Evolutionary conservation across 1,284 basidiomycete species (phyloP).

Genomic region (Thecaphora thlaspeos): DNA sequence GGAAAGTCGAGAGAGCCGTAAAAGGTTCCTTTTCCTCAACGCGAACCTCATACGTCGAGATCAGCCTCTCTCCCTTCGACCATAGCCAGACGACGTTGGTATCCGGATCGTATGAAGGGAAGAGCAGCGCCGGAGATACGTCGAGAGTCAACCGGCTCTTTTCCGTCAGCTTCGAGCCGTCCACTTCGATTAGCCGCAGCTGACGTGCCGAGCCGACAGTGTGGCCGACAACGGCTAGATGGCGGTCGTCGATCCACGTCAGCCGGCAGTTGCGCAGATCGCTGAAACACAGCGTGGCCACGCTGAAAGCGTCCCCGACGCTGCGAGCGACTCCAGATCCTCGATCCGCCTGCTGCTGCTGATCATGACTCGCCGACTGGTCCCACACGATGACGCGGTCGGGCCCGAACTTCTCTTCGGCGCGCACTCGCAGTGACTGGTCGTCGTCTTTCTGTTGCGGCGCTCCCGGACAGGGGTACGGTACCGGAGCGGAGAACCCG

Average conservation of each 20-base stretch:
- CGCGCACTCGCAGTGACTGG: not conserved
- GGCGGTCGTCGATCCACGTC: not conserved
- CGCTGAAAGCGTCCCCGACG: too few relatives aligned
- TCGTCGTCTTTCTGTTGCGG: not conserved
- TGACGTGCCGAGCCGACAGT: not conserved
- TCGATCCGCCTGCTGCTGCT: too few relatives aligned
- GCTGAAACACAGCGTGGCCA: not conserved
- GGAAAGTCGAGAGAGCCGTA: not conserved
- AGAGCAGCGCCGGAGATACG: not conserved
- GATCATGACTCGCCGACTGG: not conserved
- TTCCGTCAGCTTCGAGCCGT: not conserved
- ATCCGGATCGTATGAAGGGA: not conserved
- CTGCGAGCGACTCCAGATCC: too few relatives aligned
- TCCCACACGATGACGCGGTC: conserved; percentile 26
- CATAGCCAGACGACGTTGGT: not conserved
- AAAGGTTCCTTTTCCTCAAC: not conserved
- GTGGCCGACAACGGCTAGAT: not conserved
- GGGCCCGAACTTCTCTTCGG: conserved; percentile 12
- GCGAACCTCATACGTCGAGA: not conserved
- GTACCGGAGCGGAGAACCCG: conserved; percentile 13
- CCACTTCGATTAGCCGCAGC: not conserved
- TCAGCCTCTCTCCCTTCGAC: not conserved
- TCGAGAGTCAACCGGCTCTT: not conserved
- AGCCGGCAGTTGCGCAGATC: not conserved
- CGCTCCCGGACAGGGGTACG: not conserved